Base-by-base conservation (phyloP, 2,329 filamentous ascomycete genomes). In the Sarocladiaceae sp. region DNA sequence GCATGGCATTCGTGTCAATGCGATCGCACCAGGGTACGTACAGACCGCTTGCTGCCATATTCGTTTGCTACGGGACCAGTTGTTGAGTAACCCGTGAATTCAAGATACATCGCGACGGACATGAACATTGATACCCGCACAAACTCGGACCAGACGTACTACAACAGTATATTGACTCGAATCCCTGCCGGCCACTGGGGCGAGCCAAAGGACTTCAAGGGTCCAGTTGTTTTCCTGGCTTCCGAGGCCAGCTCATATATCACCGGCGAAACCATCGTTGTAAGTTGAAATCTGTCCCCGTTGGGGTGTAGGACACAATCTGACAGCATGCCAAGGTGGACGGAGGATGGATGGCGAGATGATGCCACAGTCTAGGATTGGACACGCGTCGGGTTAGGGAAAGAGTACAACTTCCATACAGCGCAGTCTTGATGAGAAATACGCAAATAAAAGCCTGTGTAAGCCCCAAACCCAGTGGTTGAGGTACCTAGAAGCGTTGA, bases 131-230 rank as follows among this genome's bases (percentile, higher is more conserved):
- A 80, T 39, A 29, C 26, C 7, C 26, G 26, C 9, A 29, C 26
- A 29, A 29, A 29, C 13, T 7, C 26, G 9, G 80, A 93, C 59
- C 59, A 73, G 56, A 73, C 72, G 51, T 67, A 86, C 31, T 73
- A 82, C 46, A 75, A 70, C 51, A 81, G 81, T 53, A 93, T 93
- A 50, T 70, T 84, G 56, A 78, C 76, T 43, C 69, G 86, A 47
- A 93, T 91, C 53, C 87, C 87, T 1, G 83, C 83, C 1, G 86
- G 83, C 0, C 67, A 86, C 54, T 91, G 86, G 86, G 86, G 85
- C 0, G 70, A 59, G 12, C 82, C 86, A 0, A 85, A 89, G 27
- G 87, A 94, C 58, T 91, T 93, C 59, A 87, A 87, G 67, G 86
- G 85, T 0, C 78, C 76, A 1, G 74, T 82, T 2, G 80, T 90